Conservation (phyloP, 1,284 basidiomycete genomes). For the Papiliotrema terrestris region DNA sequence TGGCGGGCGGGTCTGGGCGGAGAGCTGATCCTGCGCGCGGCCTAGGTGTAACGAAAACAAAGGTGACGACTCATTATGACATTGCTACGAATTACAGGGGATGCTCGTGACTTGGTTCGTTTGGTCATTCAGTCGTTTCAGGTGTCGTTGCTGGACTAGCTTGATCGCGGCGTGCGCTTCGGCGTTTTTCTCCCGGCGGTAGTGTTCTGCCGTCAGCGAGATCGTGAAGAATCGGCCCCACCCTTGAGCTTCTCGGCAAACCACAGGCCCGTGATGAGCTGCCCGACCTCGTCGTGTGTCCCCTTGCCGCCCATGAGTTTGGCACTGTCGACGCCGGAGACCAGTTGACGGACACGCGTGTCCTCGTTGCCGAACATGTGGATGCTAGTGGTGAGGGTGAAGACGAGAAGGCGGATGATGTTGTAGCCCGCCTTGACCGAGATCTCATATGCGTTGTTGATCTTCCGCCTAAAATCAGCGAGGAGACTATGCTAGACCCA, state of each 20-base stretch:
- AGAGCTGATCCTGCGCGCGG: constrained; percentile 45
- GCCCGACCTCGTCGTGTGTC: constrained; percentile 34
- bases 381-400: constrained; percentile 39
- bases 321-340: constrained; percentile 32
- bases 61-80: background rate
- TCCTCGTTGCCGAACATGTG: constrained; percentile 35
- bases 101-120: constrained; percentile 2
- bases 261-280: constrained; percentile 35
- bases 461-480: constrained; percentile 28
- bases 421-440: constrained; percentile 25
- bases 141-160: background rate
- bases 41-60: constrained; percentile 8
- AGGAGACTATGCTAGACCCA: constrained; percentile 11
- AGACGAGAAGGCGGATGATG: constrained; percentile 34
- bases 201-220: constrained; percentile 15
- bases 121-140: background rate
- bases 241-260: constrained; percentile 35
- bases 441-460: constrained; percentile 33
- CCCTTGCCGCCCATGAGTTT: constrained; percentile 35
- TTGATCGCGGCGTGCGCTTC: constrained; percentile 6
- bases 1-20: constrained; percentile 47
- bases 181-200: constrained; percentile 20
- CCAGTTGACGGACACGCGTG: constrained; percentile 30
- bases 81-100: background rate
- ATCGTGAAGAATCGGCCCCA: constrained; percentile 1